Base-by-base conservation (phyloP, 108 stramenopile genomes). In the Cyclotella cryptica region DNA sequence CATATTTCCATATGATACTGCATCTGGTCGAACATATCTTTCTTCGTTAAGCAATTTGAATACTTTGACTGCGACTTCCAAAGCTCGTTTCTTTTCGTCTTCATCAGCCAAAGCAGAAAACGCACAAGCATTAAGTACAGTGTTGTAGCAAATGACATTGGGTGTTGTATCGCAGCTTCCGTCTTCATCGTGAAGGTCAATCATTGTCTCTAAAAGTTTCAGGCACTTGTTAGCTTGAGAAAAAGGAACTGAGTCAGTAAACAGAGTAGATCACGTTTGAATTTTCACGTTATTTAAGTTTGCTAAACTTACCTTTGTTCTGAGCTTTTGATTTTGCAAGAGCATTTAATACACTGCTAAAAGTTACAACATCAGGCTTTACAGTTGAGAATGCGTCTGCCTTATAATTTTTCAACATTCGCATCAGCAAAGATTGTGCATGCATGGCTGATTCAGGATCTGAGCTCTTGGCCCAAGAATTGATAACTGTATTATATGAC, bases 101-200 rank as follows among this genome's bases (percentile, higher is more conserved):
- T 75, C 53, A 21, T 84, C 77, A 19, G 77, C 83, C 39, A 39
- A 27, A 17, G 90, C 88, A 21, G 85, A 88, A 51, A 91, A 91
- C 15, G 90, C 88, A 70, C 87, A 88, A 24, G 90, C 90, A 65
- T 91, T 91, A 43, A 91, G 59, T 10, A 91, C 85, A 18, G 90
- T 85, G 26, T 91, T 91, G 80, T 79, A 91, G 22, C 88, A 72
- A 15, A 89, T 75, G 13, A 74, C 47, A 30, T 85, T 86, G 9
- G 90, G 90, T 40, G 71, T 74, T 51, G 88, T 66, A 15, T 78
- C 66, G n/a, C 26, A 55, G 41, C 66, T 55, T 46, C 77, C 66
- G 44, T 69, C 72, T 19, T 57, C 61, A 28, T 88, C 66, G 35
- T 88, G 72, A 21, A 81, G 74, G 22, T 87, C 42, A 35, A 86